Conservation (phyloP, 495 filamentous ascomycete genomes). For the Aspergillus haitiensis region DNA sequence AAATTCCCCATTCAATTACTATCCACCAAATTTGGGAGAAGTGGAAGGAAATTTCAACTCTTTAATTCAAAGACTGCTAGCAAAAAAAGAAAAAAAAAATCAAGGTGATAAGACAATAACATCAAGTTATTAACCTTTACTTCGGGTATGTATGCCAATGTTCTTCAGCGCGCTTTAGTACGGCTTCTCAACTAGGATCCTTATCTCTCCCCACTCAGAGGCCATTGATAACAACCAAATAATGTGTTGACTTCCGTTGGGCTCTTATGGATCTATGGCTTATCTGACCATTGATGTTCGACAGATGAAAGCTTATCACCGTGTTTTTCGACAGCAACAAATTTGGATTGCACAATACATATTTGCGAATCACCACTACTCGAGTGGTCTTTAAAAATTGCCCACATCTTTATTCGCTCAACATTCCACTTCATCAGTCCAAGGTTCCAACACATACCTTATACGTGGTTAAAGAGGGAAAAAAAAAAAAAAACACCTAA, state of each 20-base stretch:
- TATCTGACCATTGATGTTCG: slow-evolving; percentile 24
- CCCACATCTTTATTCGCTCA: slow-evolving; percentile 21
- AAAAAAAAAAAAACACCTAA: slow-evolving; percentile 1
- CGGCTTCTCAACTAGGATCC: neutral
- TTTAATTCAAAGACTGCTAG: too few species aligned
- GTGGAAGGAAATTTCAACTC: neutral
- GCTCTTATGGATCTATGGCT: slow-evolving; percentile 12
- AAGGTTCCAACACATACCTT: slow-evolving; percentile 15
- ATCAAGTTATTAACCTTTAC: slow-evolving; percentile 7
- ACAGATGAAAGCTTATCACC: slow-evolving; percentile 29
- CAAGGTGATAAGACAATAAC: neutral
- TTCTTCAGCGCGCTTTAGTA: slow-evolving; percentile 11
- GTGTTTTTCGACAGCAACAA: slow-evolving; percentile 18
- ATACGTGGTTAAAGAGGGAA: slow-evolving; percentile 11
- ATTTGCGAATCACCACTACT: slow-evolving; percentile 23
- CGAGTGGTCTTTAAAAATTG: slow-evolving; percentile 10
- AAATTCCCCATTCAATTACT: neutral
- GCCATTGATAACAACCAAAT: slow-evolving; percentile 25
- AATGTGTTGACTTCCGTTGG: slow-evolving; percentile 5
- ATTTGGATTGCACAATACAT: slow-evolving; percentile 14
- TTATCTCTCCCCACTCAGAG: slow-evolving; percentile 39
- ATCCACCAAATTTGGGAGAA: neutral
- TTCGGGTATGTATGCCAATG: slow-evolving; percentile 9
- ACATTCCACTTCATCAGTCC: slow-evolving; percentile 16
- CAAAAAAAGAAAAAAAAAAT: neutral